Conservation (phyloP, 495 filamentous ascomycete species). For the Trichoderma erinaceum region DNA sequence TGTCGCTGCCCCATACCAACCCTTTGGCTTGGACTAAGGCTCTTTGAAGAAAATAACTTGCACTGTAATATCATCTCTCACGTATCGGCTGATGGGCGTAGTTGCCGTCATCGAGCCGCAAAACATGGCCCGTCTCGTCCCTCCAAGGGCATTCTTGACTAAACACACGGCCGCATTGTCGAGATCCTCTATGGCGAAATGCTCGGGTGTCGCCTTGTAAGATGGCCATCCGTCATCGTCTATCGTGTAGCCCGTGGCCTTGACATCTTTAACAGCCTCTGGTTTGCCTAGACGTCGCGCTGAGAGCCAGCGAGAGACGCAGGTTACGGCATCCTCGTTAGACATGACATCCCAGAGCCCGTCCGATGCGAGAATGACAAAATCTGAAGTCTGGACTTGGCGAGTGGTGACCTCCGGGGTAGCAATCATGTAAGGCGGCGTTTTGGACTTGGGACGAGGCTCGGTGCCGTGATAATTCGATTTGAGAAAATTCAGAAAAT, state of each 20-base stretch:
- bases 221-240: conserved; percentile 11
- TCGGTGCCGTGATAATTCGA: conserved; percentile 25
- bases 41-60: conserved; percentile 55
- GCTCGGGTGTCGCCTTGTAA: conserved; percentile 19
- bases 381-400: conserved; percentile 40
- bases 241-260: conserved; percentile 20
- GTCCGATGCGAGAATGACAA: conserved; percentile 59
- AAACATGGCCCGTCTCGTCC: conserved; percentile 50
- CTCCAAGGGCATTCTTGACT: conserved; percentile 56
- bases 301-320: conserved; percentile 52
- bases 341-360: conserved; percentile 59
- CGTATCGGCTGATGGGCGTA: conserved; percentile 42
- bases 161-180: conserved; percentile 59
- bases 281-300: conserved; percentile 21
- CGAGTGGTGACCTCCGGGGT: conserved; percentile 56
- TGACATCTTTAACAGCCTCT: conserved; percentile 15
- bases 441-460: conserved; percentile 35
- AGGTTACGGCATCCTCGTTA: conserved; percentile 52
- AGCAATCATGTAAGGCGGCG: conserved; percentile 62
- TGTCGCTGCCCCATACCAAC: no score
- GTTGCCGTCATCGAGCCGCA: conserved; percentile 44
- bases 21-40: background rate
- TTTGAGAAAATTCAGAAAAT: conserved; percentile 30
- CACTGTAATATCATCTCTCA: conserved; percentile 56
- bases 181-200: conserved; percentile 31